Evolutionary conservation across 345 rosid species (phyloP), one percentile per base, ranked within the genome.

Genomic region (Excoecaria agallocha): DNA sequence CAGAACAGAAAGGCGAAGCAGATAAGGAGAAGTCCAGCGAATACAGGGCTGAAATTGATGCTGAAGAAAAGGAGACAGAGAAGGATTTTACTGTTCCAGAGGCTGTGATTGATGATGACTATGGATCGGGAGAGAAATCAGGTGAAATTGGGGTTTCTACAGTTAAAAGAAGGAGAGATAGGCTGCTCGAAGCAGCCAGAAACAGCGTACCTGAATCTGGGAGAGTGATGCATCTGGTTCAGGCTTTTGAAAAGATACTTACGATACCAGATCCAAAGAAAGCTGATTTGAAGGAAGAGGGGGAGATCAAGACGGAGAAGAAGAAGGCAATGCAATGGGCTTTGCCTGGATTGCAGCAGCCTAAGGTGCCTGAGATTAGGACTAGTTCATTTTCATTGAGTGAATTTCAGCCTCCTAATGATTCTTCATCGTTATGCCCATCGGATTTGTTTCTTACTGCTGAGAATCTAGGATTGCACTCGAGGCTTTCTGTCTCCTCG

Each of bases 101-200:
- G 73, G 59, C 43, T 41, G 72, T 66, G 72, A 70, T 13, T 39
- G 79, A 41, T 20, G 81, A 74, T 38, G 81, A 51, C 61, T 51
- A 59, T 72, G 79, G 66, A 68, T 74, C 77, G 6, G 71, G 62
- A 1, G 83, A 58, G 39, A 79, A 70, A n/a, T 74, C 57, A 37
- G 81, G 56, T 16, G 46, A 71, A 63, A 60, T 48, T 1, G 87
- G 82, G 15, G 50, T 25, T 80, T 84, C 88, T 66, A 88, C 88
- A 12, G 69, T 85, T 75, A 95, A 94, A 88, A 91, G 99, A 43
- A 74, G 87, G 81, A 91, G 99, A 82, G 96, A 80, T 3, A 89
- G 76, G 81, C 74, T 89, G 54, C 86, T 93, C 72, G 96, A 89
- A 79, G 88, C 83, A 54, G 86, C 88, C 22, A 80, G 92, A 79